These are phyloP conservation scores for Aegilops umbellulata DNA, from an alignment of 176 grass and related monocot species.

Conservation along the genomic window DNA sequence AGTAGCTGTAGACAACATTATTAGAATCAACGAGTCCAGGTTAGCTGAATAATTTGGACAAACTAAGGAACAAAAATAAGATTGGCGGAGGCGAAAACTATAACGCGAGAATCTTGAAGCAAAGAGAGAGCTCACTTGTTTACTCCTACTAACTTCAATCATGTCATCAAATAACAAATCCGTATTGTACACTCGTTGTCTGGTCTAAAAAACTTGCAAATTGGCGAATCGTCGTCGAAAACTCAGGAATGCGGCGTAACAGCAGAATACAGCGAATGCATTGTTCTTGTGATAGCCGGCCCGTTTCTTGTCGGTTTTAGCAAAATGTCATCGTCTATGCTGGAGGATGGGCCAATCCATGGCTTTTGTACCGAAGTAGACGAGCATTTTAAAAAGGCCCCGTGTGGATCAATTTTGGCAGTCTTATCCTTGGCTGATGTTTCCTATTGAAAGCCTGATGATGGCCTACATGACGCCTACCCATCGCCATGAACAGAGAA, in stretches of 20 bases:
- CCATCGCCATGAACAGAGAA: not conserved
- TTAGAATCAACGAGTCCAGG: slow-evolving; percentile 32
- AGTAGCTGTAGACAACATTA: slow-evolving; percentile 32
- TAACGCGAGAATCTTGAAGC: slow-evolving; percentile 37
- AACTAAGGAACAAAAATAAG: slow-evolving; percentile 25
- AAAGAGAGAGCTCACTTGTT: slow-evolving; percentile 15
- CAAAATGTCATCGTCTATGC: slow-evolving; percentile 30
- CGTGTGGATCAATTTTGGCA: slow-evolving; percentile 1
- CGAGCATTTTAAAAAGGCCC: not conserved
- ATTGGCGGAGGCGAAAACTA: slow-evolving; percentile 19
- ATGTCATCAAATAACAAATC: slow-evolving; percentile 22
- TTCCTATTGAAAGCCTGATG: slow-evolving; percentile 1
- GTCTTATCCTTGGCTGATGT: not conserved
- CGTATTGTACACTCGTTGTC: slow-evolving; percentile 12
- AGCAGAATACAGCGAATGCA: slow-evolving; percentile 12
- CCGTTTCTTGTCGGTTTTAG: slow-evolving; percentile 15
- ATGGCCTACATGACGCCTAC: not conserved
- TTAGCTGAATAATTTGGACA: slow-evolving; percentile 30
- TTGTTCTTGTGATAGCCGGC: slow-evolving; percentile 11
- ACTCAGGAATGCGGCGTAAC: slow-evolving; percentile 17
- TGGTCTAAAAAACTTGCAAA: not conserved
- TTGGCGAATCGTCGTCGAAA: slow-evolving; percentile 15
- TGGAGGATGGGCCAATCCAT: slow-evolving; percentile 14
- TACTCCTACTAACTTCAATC: slow-evolving; percentile 20
- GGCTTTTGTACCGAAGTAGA: not conserved